These are phyloP conservation scores for Wallacemonas rigidus DNA, from an alignment of 208 protist genomes.

Conservation along the genomic window DNA sequence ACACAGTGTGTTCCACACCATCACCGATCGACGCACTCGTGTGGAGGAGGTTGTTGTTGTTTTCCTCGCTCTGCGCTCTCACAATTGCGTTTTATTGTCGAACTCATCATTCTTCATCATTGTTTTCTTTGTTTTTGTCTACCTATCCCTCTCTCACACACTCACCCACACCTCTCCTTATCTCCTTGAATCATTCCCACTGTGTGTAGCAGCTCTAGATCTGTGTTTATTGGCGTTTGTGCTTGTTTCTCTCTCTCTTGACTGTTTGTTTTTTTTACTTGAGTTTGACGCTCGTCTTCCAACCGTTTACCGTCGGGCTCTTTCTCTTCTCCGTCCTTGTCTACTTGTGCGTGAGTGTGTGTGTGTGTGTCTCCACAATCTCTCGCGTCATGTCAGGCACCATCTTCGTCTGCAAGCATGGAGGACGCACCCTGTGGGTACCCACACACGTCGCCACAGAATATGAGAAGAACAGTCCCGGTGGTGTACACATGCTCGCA, in stretches of 20 bases:
- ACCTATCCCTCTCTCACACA: background rate
- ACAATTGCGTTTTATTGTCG: too few relatives aligned
- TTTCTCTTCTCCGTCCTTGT: background rate
- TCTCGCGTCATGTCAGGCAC: conserved; percentile 36
- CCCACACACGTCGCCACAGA: conserved; percentile 66
- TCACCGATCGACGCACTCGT: too few relatives aligned
- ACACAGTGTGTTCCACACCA: too few relatives aligned
- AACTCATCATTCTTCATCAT: background rate
- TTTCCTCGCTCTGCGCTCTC: too few relatives aligned
- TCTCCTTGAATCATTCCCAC: background rate
- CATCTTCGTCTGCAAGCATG: conserved; percentile 75
- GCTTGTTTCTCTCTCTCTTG: too few relatives aligned
- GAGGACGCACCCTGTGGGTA: conserved; percentile 87
- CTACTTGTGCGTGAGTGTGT: background rate
- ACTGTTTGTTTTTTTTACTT: too few relatives aligned
- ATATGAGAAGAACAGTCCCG: conserved; percentile 36
- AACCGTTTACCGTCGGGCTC: too few relatives aligned
- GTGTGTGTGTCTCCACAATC: background rate
- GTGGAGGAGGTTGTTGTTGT: too few relatives aligned
- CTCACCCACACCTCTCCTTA: background rate
- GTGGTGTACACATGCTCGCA: conserved; percentile 59
- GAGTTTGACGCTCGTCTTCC: too few relatives aligned
- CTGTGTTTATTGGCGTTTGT: background rate
- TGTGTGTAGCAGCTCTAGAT: background rate
- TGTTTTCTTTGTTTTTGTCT: background rate